These are phyloP conservation scores for Cryphonectria carpinicola DNA, from an alignment of 2,329 filamentous ascomycete species.

Conservation along the genomic window DNA sequence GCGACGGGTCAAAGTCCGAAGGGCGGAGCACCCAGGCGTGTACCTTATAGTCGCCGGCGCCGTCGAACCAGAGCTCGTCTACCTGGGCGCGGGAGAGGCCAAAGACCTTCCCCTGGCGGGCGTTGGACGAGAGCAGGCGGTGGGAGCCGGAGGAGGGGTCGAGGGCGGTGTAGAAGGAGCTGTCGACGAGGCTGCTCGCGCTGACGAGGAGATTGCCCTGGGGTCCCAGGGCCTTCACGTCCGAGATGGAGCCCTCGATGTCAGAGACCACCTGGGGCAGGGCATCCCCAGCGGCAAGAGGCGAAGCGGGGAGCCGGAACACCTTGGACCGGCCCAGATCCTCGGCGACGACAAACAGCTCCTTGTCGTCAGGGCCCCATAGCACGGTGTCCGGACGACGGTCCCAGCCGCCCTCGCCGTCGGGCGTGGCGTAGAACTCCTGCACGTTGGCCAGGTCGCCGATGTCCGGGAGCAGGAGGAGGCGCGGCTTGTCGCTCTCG, in stretches of 20 bases:
- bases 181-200: conserved; percentile 72
- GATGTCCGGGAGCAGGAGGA: conserved; percentile 68
- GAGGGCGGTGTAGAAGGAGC: conserved; percentile 68
- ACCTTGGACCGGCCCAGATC: conserved; percentile 65
- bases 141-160: conserved; percentile 46
- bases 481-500: conserved; percentile 76
- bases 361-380: conserved; percentile 63
- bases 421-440: conserved; percentile 64
- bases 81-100: conserved; percentile 67
- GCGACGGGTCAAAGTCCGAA: conserved; percentile 66
- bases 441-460: conserved; percentile 59
- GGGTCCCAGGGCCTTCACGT: conserved; percentile 56
- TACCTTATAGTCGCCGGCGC: conserved; percentile 66
- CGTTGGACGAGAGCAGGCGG: conserved; percentile 63
- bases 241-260: conserved; percentile 56
- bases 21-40: conserved; percentile 73
- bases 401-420: conserved; percentile 68
- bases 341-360: conserved; percentile 76
- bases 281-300: conserved; percentile 47
- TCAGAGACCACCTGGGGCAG: conserved; percentile 54
- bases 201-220: conserved; percentile 62
- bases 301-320: conserved; percentile 64
- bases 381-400: conserved; percentile 58
- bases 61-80: conserved; percentile 70
- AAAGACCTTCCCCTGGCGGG: conserved; percentile 67